phyloP scores from a whole-genome alignment of 306 rosid genomes.

The Carpinus viminea region DNA sequence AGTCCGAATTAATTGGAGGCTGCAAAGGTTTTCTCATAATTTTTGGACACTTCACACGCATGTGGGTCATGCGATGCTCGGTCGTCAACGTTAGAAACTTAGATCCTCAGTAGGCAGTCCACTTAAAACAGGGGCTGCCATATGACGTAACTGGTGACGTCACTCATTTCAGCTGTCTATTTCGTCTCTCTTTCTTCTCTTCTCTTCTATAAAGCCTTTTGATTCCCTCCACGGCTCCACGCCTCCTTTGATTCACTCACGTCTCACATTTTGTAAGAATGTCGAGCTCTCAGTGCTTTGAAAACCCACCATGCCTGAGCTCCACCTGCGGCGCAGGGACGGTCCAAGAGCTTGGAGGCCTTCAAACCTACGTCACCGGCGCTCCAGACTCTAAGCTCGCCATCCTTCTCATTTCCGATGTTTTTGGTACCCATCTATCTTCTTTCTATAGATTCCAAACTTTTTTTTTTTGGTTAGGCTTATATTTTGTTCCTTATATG shows the following conservation, averaged over 20 bases:
- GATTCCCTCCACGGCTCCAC: too few species aligned
- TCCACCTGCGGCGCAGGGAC: conserved; percentile 37
- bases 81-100: too few species aligned
- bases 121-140: too few species aligned
- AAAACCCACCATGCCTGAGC: conserved; percentile 43
- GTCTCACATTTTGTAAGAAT: conserved; percentile 17
- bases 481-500: background rate
- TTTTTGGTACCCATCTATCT: conserved; percentile 41
- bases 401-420: conserved; percentile 49
- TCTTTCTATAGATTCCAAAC: background rate
- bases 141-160: too few species aligned
- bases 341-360: conserved; percentile 41
- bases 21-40: too few species aligned
- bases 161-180: too few species aligned
- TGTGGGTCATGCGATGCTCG: too few species aligned
- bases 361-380: conserved; percentile 46
- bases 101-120: too few species aligned
- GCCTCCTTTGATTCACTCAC: background rate
- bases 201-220: too few species aligned
- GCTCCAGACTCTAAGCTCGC: conserved; percentile 44
- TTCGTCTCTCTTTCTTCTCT: background rate
- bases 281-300: conserved; percentile 44
- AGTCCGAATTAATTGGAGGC: too few species aligned
- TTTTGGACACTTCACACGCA: too few species aligned
- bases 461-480: too few species aligned